Evolutionary conservation across 768 basidiomycete genomes (phyloP).

Genomic region (Porpolomopsis calyptriformis): DNA sequence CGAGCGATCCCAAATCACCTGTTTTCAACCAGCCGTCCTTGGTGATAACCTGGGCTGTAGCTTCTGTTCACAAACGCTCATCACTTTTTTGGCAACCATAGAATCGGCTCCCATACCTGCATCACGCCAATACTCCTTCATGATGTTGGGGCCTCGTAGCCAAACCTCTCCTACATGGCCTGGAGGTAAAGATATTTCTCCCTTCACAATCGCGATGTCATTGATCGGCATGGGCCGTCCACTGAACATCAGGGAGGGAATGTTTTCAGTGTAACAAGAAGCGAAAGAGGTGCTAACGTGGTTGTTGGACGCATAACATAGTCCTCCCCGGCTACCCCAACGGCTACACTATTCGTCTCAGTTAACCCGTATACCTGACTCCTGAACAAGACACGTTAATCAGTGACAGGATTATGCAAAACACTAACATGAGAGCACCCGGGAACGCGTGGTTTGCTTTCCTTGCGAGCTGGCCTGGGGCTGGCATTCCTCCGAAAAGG

Average conservation of each 20-base stretch:
- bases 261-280: conserved; percentile 5
- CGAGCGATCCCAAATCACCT: conserved; percentile 43
- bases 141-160: conserved; percentile 52
- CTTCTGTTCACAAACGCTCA: conserved; percentile 19
- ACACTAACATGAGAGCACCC: conserved; percentile 31
- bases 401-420: neutral
- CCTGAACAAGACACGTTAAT: conserved; percentile 18
- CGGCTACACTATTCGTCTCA: conserved; percentile 45
- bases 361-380: conserved; percentile 48
- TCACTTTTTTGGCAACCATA: neutral
- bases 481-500: conserved; percentile 43
- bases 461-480: conserved; percentile 37
- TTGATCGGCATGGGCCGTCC: conserved; percentile 49
- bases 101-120: conserved; percentile 17
- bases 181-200: conserved; percentile 25
- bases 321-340: conserved; percentile 40
- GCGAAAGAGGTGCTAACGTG: conserved; percentile 28
- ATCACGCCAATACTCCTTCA: conserved; percentile 55
- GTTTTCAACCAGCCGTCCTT: conserved; percentile 47
- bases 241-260: conserved; percentile 19
- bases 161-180: conserved; percentile 39
- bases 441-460: conserved; percentile 39
- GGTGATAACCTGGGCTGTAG: conserved; percentile 38
- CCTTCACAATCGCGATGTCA: conserved; percentile 40
- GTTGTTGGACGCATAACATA: conserved; percentile 39